Base-by-base conservation (phyloP, 2,329 filamentous ascomycete genomes). In the Septoria linicola region DNA sequence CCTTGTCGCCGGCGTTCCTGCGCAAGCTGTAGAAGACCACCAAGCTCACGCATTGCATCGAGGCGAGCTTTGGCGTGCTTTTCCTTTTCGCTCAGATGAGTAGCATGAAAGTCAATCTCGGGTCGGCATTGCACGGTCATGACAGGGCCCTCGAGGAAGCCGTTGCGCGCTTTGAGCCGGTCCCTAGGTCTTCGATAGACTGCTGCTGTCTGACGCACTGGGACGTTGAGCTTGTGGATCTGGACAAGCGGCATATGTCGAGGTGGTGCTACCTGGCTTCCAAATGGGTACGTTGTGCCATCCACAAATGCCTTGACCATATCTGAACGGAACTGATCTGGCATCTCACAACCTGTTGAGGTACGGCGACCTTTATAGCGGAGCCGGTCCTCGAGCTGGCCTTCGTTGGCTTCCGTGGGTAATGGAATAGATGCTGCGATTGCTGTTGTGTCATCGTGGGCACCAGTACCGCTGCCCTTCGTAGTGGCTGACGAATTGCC, bases 1-100 rank as follows among this genome's bases (percentile, higher is more conserved):
- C 79, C 80, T 60, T 84, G 74, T 44, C 81, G 72, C n/a, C 73
- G 73, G 31, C 82, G 74, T 64, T 84, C 80, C 63, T 84, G 80
- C 1, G 81, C 82, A 2, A 82, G 63, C 16, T 81, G 70, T 11
- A 85, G 68, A 66, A 83, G 69, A 1, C 74, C 77, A 4, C 79
- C 80, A 3, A 82, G 66, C 59, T 85, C 82, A 47, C 80, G 74
- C 54, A 82, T 72, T 7, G 78, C 58, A 61, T 84, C 81, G 43
- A 82, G 72, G 13, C 73, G 63, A 10, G 65, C 53, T 37, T 62
- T 62, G 10, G 42, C 53, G 20, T 51, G 49, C 35, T 20, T 45
- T 30, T 55, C 49, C 53, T 72, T 72, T 25, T 47, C 32, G 17
- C 16, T 49, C 10, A 59, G 21, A 17, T 27, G 31, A 2, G 37